These are phyloP conservation scores for Trichocomaceae sp. DNA, from an alignment of 2,329 filamentous ascomycete genomes.

Conservation along the genomic window DNA sequence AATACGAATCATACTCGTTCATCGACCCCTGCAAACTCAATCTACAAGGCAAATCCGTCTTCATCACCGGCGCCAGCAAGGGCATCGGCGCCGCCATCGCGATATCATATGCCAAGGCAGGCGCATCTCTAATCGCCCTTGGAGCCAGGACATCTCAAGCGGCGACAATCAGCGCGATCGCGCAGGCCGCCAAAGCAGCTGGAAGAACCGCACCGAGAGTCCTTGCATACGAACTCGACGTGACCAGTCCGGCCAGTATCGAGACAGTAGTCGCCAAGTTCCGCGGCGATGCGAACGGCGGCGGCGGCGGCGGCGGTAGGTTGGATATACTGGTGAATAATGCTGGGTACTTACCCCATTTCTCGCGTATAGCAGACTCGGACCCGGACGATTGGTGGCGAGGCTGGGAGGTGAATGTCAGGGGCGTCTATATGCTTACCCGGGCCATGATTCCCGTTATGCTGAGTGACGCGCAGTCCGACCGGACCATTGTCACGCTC, in stretches of 20 bases:
- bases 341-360: slow-evolving; percentile 31
- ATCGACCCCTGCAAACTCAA: not conserved
- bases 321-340: slow-evolving; percentile 47
- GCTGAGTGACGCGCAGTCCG: slow-evolving; percentile 39
- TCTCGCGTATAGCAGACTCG: slow-evolving; percentile 23
- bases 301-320: too few relatives aligned
- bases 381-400: slow-evolving; percentile 37
- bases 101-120: slow-evolving; percentile 51
- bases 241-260: not conserved
- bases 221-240: not conserved
- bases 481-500: slow-evolving; percentile 36
- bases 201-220: slow-evolving; percentile 15
- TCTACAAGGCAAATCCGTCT: slow-evolving; percentile 34
- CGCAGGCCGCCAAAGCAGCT: slow-evolving; percentile 29
- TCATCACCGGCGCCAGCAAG: slow-evolving; percentile 52
- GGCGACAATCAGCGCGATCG: slow-evolving; percentile 30
- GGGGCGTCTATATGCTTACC: slow-evolving; percentile 41
- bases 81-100: slow-evolving; percentile 51
- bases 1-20: not conserved
- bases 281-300: not conserved
- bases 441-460: not conserved
- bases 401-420: slow-evolving; percentile 44
- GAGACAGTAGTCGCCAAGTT: not conserved
- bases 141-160: slow-evolving; percentile 46
- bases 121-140: slow-evolving; percentile 47